These are phyloP conservation scores for Saraca asoca DNA, from an alignment of 331 rosid genomes.

Conservation along the genomic window DNA sequence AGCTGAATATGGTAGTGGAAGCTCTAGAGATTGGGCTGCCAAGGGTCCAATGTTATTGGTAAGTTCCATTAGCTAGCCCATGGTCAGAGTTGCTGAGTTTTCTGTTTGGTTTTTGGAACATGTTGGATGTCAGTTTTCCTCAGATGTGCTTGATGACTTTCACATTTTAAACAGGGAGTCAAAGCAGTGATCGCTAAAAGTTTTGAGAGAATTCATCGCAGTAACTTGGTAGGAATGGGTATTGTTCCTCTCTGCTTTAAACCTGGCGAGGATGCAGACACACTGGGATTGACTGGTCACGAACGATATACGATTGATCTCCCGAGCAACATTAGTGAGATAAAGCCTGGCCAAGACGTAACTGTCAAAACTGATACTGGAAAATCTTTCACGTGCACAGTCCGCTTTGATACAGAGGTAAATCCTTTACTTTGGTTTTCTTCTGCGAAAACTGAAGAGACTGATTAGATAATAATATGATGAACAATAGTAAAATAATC, in stretches of 20 bases:
- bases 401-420: constrained; percentile 92
- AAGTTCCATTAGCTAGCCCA: constrained; percentile 31
- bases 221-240: constrained; percentile 95
- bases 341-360: constrained; percentile 90
- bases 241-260: constrained; percentile 88
- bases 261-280: constrained; percentile 81
- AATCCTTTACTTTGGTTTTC: constrained; percentile 8
- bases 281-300: constrained; percentile 83
- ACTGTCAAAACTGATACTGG: constrained; percentile 69
- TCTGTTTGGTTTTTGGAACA: background rate
- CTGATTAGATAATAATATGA: no score
- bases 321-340: constrained; percentile 62
- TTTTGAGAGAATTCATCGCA: constrained; percentile 91
- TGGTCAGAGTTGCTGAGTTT: constrained; percentile 21
- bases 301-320: constrained; percentile 81
- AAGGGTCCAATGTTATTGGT: constrained; percentile 99
- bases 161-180: constrained; percentile 62
- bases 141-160: background rate
- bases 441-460: background rate
- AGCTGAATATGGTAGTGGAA: constrained; percentile 99
- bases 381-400: constrained; percentile 75
- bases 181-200: constrained; percentile 91
- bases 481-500: no score
- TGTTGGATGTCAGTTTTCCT: constrained; percentile 8
- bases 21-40: constrained; percentile 99